Percentiles rank a stretch among this genome's conserved stretches.
Conservation (phyloP, 768 basidiomycete genomes). For the Amanita pseudoporphyria region DNA sequence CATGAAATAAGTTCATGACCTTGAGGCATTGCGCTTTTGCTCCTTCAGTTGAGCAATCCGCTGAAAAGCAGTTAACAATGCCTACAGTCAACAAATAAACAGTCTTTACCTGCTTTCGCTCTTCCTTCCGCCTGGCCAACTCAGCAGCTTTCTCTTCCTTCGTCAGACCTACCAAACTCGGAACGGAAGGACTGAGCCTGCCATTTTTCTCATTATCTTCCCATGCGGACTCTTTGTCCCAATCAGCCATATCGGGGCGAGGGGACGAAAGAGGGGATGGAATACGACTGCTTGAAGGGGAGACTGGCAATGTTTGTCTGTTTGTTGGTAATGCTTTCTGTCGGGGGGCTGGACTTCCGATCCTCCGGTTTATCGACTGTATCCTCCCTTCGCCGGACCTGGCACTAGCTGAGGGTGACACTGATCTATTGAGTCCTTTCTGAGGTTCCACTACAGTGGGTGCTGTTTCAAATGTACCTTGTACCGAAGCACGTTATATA, state of each 20-base stretch:
- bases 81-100: too few species aligned
- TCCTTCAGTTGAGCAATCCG: slow-evolving; percentile 75
- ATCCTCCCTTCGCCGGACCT: background rate
- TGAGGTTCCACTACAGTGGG: slow-evolving; percentile 15
- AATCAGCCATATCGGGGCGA: slow-evolving; percentile 14
- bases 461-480: slow-evolving; percentile 75
- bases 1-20: slow-evolving; percentile 17
- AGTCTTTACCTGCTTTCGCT: slow-evolving; percentile 80
- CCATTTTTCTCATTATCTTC: slow-evolving; percentile 9
- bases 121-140: slow-evolving; percentile 86
- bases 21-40: slow-evolving; percentile 53
- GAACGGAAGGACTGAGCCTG: slow-evolving; percentile 10
- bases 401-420: background rate
- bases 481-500: background rate
- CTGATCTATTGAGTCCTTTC: slow-evolving; percentile 4
- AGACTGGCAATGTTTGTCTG: background rate
- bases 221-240: slow-evolving; percentile 19
- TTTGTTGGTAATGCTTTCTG: slow-evolving; percentile 1
- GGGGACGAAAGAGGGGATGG: slow-evolving; percentile 17
- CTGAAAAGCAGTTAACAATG: slow-evolving; percentile 21
- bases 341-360: background rate
- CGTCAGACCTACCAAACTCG: slow-evolving; percentile 39
- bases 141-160: slow-evolving; percentile 95
- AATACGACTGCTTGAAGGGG: slow-evolving; percentile 12
- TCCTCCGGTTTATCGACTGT: background rate